Conservation (phyloP, 73 alveolate species). For the Paramecium octaurelia region DNA sequence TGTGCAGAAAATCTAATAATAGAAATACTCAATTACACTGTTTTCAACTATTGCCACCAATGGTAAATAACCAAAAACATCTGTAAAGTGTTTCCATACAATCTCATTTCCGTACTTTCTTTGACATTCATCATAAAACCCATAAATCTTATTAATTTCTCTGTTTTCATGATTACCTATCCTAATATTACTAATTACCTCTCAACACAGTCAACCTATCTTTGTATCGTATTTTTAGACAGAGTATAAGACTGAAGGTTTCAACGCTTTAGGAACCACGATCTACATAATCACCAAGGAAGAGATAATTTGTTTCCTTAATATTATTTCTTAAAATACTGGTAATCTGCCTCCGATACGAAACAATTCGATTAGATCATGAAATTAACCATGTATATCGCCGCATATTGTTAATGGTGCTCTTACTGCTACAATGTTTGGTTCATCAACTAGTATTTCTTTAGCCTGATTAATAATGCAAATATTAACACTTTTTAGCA, state of each 20-base stretch:
- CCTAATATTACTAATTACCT: slow-evolving; percentile 51
- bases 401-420: slow-evolving; percentile 95
- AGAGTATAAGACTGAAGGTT: slow-evolving; percentile 75
- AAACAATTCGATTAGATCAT: slow-evolving; percentile 88
- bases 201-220: slow-evolving; percentile 80
- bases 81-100: slow-evolving; percentile 90
- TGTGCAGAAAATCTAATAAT: slow-evolving; percentile 73
- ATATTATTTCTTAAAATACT: slow-evolving; percentile 16
- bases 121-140: slow-evolving; percentile 94
- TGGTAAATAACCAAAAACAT: slow-evolving; percentile 88
- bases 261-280: slow-evolving; percentile 90
- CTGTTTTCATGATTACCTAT: slow-evolving; percentile 85
- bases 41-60: slow-evolving; percentile 82
- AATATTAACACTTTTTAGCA: slow-evolving; percentile 72
- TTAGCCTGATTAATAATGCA: slow-evolving; percentile 69
- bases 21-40: slow-evolving; percentile 33
- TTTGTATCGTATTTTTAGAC: slow-evolving; percentile 81
- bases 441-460: slow-evolving; percentile 82
- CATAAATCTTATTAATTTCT: slow-evolving; percentile 85
- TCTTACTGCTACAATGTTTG: slow-evolving; percentile 70
- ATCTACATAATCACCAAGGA: slow-evolving; percentile 96
- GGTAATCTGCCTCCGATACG: slow-evolving; percentile 83
- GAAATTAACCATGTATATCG: slow-evolving; percentile 97
- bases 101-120: slow-evolving; percentile 87
- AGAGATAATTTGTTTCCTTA: slow-evolving; percentile 88